Base-by-base conservation (phyloP, 768 basidiomycete species). In the Lactifluus piperatus region DNA sequence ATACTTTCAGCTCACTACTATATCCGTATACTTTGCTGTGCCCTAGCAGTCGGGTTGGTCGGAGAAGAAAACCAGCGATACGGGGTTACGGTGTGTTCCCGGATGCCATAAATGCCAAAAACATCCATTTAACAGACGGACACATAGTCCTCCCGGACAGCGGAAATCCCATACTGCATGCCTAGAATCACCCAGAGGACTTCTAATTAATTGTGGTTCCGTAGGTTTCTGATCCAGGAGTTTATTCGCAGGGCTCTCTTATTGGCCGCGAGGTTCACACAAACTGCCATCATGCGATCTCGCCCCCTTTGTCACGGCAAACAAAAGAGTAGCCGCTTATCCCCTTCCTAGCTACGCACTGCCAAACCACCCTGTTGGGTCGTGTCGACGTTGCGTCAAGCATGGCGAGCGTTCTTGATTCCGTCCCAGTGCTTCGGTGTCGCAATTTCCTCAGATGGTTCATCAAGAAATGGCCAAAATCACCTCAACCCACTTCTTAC, bases 401-500 rank as follows among this genome's bases (percentile, higher is more conserved):
- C 13, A 24, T 27, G n/a, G 10, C 6, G 14, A 32, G n/a, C 20
- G 26, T 47, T 37, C 51, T 56, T 27, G 32, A 2, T 39, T 49
- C 51, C 54, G 30, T 26, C n/a, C 53, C 52, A 16, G n/a, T 30
- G 3, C 14, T 24, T 41, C 45, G 53, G 54, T 50, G 1, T 39
- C 39, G 5, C 27, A 20, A 60, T 45, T 44, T 3, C 30, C 32
- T 16, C 41, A 36, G 36, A 37, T 47, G 11, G 13, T 8, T 45
- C 59, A 51, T 56, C 54, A 55, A 27, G 39, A 44, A 22, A 22
- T 56, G 54, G 2, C 6, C 37, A 22, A 48, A 49, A 48, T 48
- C 11, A 41, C 13, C 36, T 50, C 47, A 37, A 24, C 29, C 27
- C 34, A 37, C 34, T 30, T 20, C 8, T 24, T 10, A 20, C 36